phyloP scores from a whole-genome alignment of 495 filamentous ascomycete species.

The Tuber melanosporum region DNA sequence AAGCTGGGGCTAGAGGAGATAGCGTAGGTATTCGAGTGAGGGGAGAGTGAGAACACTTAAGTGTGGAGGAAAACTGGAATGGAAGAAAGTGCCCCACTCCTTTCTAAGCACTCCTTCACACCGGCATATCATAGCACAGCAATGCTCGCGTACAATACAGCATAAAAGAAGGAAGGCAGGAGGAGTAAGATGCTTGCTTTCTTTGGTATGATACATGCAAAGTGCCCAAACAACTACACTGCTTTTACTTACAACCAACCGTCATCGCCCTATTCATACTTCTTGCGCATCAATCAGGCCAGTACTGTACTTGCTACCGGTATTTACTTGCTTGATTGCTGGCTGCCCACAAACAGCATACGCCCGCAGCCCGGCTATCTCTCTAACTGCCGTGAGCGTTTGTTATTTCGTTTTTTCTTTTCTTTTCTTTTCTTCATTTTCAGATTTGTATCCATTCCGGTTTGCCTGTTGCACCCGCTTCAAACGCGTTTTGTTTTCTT shows the following conservation, averaged over 20 bases:
- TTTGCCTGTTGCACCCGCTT: conserved; percentile 3
- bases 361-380: not conserved
- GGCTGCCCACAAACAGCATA: not conserved
- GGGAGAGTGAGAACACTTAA: not conserved
- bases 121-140: not conserved
- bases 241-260: not conserved
- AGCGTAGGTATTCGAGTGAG: not conserved
- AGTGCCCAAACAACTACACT: not conserved
- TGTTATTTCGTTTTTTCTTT: not conserved
- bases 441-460: not conserved
- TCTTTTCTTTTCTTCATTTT: not conserved
- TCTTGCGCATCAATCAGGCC: not conserved
- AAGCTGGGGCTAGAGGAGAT: not conserved
- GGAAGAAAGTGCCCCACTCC: not conserved
- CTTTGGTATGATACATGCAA: not conserved
- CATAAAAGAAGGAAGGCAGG: not conserved
- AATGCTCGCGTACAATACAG: not conserved
- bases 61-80: not conserved
- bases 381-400: conserved; percentile 1
- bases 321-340: not conserved
- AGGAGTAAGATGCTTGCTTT: not conserved
- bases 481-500: conserved; percentile 4
- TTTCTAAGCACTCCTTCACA: not conserved
- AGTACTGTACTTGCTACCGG: not conserved
- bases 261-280: not conserved